Evolutionary conservation across 2,329 filamentous ascomycete species (phyloP), one percentile per base, ranked within the genome.

Genomic region (Sporothrix phasma): DNA sequence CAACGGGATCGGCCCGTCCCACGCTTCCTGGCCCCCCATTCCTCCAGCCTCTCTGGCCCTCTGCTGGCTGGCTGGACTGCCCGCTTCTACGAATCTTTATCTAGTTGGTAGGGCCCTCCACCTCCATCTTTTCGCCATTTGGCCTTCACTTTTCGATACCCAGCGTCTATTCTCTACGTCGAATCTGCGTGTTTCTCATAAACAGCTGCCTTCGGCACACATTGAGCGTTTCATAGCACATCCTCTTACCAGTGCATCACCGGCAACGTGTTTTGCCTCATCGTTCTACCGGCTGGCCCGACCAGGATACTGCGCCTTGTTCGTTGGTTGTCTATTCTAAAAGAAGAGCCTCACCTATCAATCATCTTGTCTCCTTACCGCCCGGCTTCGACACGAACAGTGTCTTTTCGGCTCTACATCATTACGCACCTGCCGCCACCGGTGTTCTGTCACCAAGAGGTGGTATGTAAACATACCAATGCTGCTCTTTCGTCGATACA

Each of bases 281-380:
- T 37, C 24, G 5, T 26, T 61, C 53, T 62, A 53, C 34, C 60
- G 60, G 60, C 60, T 53, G 31, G 34, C 15, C 60, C 46, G 59
- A 49, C 45, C 59, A n/a, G 59, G 59, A 61, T 61, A 61, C 59
- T 37, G 49, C 59, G 15, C 56, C 39, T 11, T 24, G 24, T 54
- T 17, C 13, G 19, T 19, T 15, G 22, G 34, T 4, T 39, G 19
- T 19, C 22, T 39, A 24, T 4, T 39, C 31, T 15, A 17, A 54
- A 29, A 15, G 24, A 6, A 17, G 22, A 31, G 8, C 31, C 22
- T 26, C 45, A 19, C 45, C 19, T 43, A 3, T 43, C 8, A 37
- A 19, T 37, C 22, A n/a, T 47, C 17, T 29, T 22, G 34, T 10
- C 5, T 13, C 10, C 10, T 2, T 37, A 10, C 11, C 11, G 11